phyloP scores from a whole-genome alignment of 768 basidiomycete genomes.

The Cubamyces sp. region DNA sequence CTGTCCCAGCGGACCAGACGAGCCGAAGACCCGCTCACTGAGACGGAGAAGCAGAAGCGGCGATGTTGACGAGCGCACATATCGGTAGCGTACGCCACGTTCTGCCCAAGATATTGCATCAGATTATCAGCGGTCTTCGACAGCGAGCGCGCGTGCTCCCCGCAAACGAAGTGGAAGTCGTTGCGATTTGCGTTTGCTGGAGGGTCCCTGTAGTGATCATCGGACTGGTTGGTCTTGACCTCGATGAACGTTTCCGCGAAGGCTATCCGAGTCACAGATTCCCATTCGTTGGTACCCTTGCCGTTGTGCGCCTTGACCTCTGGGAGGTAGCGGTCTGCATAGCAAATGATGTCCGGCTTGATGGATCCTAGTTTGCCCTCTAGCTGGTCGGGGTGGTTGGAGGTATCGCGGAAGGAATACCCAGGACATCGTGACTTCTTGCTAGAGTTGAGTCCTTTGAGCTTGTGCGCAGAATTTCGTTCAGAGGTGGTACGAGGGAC shows the following conservation, averaged over 20 bases:
- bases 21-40: not conserved
- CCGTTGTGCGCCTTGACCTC: not conserved
- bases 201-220: not conserved
- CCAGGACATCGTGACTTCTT: too few relatives aligned
- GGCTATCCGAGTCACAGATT: not conserved
- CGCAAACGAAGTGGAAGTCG: too few relatives aligned
- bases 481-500: too few relatives aligned
- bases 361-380: not conserved
- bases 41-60: not conserved
- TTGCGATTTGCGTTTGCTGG: not conserved
- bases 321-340: not conserved
- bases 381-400: too few relatives aligned
- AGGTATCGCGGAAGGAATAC: too few relatives aligned
- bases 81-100: conserved; percentile 6
- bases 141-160: too few relatives aligned
- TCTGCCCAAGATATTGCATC: conserved; percentile 5
- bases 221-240: not conserved
- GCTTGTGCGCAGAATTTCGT: too few relatives aligned
- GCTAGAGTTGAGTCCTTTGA: too few relatives aligned
- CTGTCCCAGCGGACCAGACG: conserved; percentile 13
- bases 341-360: conserved; percentile 6
- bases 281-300: too few relatives aligned
- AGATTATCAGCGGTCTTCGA: too few relatives aligned
- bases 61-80: conserved; percentile 14
- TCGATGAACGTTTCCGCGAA: conserved; percentile 9